Evolutionary conservation across 1,139 yeast genomes (phyloP).

Genomic region (Candida buenavistaensis): DNA sequence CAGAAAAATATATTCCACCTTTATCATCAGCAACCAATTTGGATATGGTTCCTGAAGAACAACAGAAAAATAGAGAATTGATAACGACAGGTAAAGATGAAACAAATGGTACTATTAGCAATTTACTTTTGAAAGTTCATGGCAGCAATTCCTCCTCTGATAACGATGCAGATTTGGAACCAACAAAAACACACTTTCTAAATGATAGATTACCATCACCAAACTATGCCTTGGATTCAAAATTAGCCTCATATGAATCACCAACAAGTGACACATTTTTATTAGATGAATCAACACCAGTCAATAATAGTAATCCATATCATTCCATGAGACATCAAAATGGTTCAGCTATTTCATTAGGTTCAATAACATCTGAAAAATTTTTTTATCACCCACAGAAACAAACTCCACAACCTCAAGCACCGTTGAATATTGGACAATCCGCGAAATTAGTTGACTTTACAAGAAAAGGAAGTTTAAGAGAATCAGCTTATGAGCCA

Average conservation of each 20-base stretch:
- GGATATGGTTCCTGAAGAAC: constrained; percentile 34
- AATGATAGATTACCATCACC: constrained; percentile 6
- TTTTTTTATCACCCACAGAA: constrained; percentile 15
- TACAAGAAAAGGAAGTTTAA: constrained; percentile 48
- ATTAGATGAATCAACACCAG: constrained; percentile 11
- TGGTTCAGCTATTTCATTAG: constrained; percentile 21
- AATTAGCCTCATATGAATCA: constrained; percentile 12
- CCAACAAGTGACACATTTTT: constrained; percentile 19
- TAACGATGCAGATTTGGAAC: background rate
- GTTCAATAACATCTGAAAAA: constrained; percentile 15
- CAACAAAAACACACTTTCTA: constrained; percentile 1
- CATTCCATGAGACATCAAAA: constrained; percentile 16
- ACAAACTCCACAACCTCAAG: constrained; percentile 12
- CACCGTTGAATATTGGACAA: constrained; percentile 13
- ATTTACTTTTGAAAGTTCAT: constrained; percentile 27
- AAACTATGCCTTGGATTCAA: constrained; percentile 20
- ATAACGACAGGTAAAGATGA: constrained; percentile 10
- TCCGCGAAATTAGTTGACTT: constrained; percentile 53
- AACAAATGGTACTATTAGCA: constrained; percentile 21
- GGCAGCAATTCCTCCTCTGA: constrained; percentile 1
- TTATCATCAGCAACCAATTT: constrained; percentile 29
- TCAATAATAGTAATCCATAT: constrained; percentile 1
- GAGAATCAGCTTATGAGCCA: constrained; percentile 39
- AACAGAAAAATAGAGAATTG: constrained; percentile 15
- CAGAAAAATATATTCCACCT: constrained; percentile 13